A percentile compares a stretch with the other conserved stretches of the same genome.
Conservation (phyloP, 352 stramenopile species). For the Globisporangium nagaii region DNA sequence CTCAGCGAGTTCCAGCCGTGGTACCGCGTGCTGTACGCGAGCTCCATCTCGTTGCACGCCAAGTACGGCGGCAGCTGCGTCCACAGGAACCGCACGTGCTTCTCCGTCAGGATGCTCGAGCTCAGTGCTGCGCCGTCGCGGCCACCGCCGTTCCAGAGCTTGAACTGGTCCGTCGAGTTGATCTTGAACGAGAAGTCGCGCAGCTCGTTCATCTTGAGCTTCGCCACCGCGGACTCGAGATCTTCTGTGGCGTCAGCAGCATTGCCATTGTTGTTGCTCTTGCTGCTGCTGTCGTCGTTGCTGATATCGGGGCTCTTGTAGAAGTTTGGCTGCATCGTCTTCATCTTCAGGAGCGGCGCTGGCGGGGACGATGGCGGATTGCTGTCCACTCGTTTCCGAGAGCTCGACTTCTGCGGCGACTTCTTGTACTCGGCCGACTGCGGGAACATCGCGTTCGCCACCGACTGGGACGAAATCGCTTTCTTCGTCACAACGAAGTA, state of each 20-base stretch:
- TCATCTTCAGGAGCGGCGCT: background rate
- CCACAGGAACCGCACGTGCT: slow-evolving; percentile 65
- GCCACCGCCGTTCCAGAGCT: slow-evolving; percentile 15
- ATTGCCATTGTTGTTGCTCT: background rate
- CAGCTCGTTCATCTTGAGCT: slow-evolving; percentile 18
- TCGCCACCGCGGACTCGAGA: background rate
- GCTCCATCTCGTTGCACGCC: slow-evolving; percentile 65
- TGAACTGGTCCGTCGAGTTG: slow-evolving; percentile 51
- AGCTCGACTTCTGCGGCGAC: slow-evolving; percentile 8
- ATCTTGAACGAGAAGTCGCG: slow-evolving; percentile 48
- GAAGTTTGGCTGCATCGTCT: background rate
- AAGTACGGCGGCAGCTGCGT: slow-evolving; percentile 54
- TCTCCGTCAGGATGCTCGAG: slow-evolving; percentile 58
- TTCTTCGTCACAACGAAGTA: slow-evolving; percentile 31
- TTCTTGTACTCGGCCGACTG: slow-evolving; percentile 61
- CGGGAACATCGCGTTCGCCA: slow-evolving; percentile 61
- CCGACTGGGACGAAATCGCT: slow-evolving; percentile 38
- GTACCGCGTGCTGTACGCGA: slow-evolving; percentile 50
- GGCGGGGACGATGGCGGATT: background rate
- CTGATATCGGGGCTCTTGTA: too few relatives aligned
- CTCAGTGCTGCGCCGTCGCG: slow-evolving; percentile 20
- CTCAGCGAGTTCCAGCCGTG: slow-evolving; percentile 72
- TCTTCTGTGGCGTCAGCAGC: background rate
- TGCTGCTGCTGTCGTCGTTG: background rate
- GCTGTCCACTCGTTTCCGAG: slow-evolving; percentile 7